Evolutionary conservation across 163 green algal genomes (phyloP).

Genomic region (Chlorella variabilis): DNA sequence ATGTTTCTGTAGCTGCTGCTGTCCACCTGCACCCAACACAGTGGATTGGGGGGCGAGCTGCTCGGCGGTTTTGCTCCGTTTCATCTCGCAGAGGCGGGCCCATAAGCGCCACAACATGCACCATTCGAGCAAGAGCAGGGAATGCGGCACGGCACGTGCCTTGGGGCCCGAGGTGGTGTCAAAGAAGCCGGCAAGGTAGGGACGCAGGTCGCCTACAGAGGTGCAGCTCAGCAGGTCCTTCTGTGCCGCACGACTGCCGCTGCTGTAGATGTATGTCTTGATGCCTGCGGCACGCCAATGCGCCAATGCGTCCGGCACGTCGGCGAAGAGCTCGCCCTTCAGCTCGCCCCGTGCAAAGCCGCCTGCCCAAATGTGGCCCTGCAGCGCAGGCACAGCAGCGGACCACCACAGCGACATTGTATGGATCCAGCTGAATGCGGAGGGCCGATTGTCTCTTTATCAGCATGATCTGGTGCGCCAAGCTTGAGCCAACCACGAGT

Average conservation of each 20-base stretch:
- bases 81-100: too few species aligned
- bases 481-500: too few species aligned
- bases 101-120: too few species aligned
- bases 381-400: slow-evolving; percentile 34
- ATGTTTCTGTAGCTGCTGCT: slow-evolving; percentile 87
- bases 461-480: too few species aligned
- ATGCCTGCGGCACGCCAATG: slow-evolving; percentile 74
- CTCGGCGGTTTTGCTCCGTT: too few species aligned
- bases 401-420: too few species aligned
- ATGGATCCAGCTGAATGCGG: too few species aligned
- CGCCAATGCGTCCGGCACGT: slow-evolving; percentile 82
- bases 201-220: slow-evolving; percentile 70
- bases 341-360: slow-evolving; percentile 84
- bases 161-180: slow-evolving; percentile 91
- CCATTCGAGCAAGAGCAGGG: too few species aligned
- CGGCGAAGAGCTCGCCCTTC: slow-evolving; percentile 78
- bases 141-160: slow-evolving; percentile 57
- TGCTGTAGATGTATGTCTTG: slow-evolving; percentile 97
- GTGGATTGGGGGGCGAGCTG: too few species aligned
- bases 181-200: slow-evolving; percentile 93
- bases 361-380: slow-evolving; percentile 91
- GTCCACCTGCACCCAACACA: slow-evolving; percentile 49
- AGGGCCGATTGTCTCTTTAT: too few species aligned
- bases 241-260: slow-evolving; percentile 87
- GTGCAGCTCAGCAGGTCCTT: slow-evolving; percentile 80